Evolutionary conservation across 1,139 yeast genomes (phyloP), one percentile per base, ranked within the genome.

Genomic region (Suhomyces panamericanus): DNA sequence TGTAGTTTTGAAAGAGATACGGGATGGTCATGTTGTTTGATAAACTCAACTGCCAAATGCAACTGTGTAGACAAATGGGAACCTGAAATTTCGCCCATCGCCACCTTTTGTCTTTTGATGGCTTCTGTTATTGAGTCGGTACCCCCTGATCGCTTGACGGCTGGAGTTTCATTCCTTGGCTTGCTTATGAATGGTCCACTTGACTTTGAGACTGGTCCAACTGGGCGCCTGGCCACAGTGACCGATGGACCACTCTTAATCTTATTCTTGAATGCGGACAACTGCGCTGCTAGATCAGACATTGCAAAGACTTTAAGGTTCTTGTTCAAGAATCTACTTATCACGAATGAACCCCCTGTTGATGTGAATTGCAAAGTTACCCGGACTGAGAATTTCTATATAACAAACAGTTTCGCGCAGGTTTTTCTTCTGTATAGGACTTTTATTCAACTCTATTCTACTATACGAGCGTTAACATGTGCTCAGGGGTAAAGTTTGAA

Each of bases 41-140:
- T 83, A 60, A 83, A 87, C 60, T 91, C 98, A 14, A 93, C 95
- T 1, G 98, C 97, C 59, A 88, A 79, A 50, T 86, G 83, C 48
- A 89, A 70, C 62, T 87, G 89, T 0, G 96, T 88, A 9, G 91
- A 84, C 50, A 85, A 77, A 61, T 87, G 95, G 11, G 86, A 76
- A 1, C 78, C 77, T 6, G 74, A 66, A 50, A 70, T 59, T 39
- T 62, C 68, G 4, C 57, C 62, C 47, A 53, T 49, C 32, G 59
- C 49, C 5, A 57, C 56, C 48, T 64, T 70, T 39, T 70, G 77
- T 38, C 73, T 59, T 48, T 74, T 74, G 34, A 65, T 57, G 13
- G 69, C 69, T 42, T 69, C 75, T 14, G 63, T 59, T 13, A 65
- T 63, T 2, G 68, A 48, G 39, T 70, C 75, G 10, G 52, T 51